Evolutionary conservation across 2,329 filamentous ascomycete genomes (phyloP).

Genomic region (Fusarium lyarnte): DNA sequence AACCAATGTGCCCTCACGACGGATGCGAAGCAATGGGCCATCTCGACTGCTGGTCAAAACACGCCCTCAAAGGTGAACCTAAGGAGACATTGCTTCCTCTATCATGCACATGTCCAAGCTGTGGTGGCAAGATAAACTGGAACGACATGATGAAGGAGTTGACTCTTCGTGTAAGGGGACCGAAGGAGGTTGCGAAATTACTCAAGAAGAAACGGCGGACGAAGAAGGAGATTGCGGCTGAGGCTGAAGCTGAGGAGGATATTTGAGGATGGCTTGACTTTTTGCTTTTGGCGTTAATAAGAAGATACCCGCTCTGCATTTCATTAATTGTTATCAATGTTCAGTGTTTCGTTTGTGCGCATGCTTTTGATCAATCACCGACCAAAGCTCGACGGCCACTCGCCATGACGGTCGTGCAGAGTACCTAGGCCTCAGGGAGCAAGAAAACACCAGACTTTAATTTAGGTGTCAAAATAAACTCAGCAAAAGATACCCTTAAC

Average conservation of each 20-base stretch:
- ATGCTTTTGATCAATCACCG: neutral
- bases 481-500: too few species aligned
- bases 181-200: slow-evolving; percentile 75
- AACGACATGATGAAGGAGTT: slow-evolving; percentile 83
- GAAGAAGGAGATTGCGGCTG: slow-evolving; percentile 39
- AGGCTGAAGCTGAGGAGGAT: slow-evolving; percentile 11
- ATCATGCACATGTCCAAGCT: slow-evolving; percentile 76
- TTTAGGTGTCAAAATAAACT: too few species aligned
- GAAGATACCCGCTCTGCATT: slow-evolving; percentile 25
- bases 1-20: slow-evolving; percentile 64
- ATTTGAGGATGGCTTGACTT: neutral
- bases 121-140: slow-evolving; percentile 73
- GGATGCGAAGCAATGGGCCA: slow-evolving; percentile 68
- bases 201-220: slow-evolving; percentile 61
- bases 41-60: slow-evolving; percentile 66
- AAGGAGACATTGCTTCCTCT: slow-evolving; percentile 69
- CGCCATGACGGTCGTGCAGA: neutral
- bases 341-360: neutral
- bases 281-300: slow-evolving; percentile 18
- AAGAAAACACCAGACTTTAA: too few species aligned
- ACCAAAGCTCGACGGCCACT: neutral
- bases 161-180: slow-evolving; percentile 75
- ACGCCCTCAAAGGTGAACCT: slow-evolving; percentile 55
- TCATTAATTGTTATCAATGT: neutral
- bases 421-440: too few species aligned